Evolutionary conservation across 2,329 filamentous ascomycete genomes (phyloP).

Genomic region (Xylariaceae sp.): DNA sequence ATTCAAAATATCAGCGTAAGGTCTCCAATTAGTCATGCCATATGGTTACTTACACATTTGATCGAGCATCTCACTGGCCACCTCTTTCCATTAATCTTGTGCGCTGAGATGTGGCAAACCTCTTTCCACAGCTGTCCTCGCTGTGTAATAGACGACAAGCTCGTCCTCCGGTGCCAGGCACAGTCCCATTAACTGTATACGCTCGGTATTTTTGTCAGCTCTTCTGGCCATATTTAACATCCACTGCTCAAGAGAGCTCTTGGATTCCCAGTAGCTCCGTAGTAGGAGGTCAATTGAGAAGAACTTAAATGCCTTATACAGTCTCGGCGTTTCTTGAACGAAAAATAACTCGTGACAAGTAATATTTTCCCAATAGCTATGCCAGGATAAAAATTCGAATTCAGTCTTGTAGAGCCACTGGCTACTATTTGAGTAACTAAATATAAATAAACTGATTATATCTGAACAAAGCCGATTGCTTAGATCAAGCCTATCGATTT

Average conservation of each 20-base stretch:
- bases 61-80: conserved; percentile 9
- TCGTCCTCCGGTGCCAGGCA: conserved; percentile 1
- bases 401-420: background rate
- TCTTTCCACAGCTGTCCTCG: background rate
- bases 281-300: background rate
- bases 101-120: background rate
- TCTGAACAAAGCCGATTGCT: conserved; percentile 3
- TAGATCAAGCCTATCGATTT: background rate
- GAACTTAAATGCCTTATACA: background rate
- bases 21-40: too few relatives aligned
- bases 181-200: too few relatives aligned
- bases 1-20: too few relatives aligned
- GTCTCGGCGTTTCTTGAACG: conserved; percentile 1
- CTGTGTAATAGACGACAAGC: conserved; percentile 1
- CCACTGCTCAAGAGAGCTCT: conserved; percentile 4
- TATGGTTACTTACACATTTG: too few relatives aligned
- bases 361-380: conserved; percentile 4
- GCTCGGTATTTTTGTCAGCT: too few relatives aligned
- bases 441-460: conserved; percentile 6
- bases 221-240: background rate
- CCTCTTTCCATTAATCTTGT: background rate
- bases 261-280: background rate
- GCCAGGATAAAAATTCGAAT: background rate
- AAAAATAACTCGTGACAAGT: conserved; percentile 6
- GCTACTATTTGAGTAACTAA: conserved; percentile 2